Evolutionary conservation across 139 green algal genomes (phyloP).

Genomic region (Chlamydomonas incerta): DNA sequence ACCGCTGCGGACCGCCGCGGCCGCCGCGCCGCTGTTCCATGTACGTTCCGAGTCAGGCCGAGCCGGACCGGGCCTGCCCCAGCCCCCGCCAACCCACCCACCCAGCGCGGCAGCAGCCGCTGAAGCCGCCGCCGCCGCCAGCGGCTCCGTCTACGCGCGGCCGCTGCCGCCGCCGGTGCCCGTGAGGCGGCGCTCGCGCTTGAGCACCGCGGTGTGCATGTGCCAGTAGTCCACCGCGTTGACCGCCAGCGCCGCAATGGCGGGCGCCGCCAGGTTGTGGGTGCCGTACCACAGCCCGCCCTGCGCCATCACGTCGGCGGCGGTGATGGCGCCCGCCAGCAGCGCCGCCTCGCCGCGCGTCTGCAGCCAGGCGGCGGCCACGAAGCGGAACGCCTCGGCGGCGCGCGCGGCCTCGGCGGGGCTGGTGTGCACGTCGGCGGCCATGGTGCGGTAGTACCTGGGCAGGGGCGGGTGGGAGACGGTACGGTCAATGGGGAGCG

Average conservation of each 20-base stretch:
- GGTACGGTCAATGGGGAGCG: too few relatives aligned
- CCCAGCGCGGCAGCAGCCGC: too few relatives aligned
- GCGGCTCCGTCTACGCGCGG: too few relatives aligned
- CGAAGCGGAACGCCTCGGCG: conserved; percentile 49
- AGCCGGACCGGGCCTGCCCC: too few relatives aligned
- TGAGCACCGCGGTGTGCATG: conserved; percentile 37
- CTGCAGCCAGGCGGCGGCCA: conserved; percentile 52
- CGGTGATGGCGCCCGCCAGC: conserved; percentile 25
- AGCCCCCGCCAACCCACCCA: too few relatives aligned
- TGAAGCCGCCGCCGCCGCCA: too few relatives aligned
- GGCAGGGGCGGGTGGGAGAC: neutral
- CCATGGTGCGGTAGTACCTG: conserved; percentile 57
- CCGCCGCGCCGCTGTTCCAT: too few relatives aligned
- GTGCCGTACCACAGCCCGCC: conserved; percentile 50
- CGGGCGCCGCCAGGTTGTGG: conserved; percentile 42
- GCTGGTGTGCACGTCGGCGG: conserved; percentile 32
- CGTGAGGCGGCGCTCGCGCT: neutral
- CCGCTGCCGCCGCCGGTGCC: neutral
- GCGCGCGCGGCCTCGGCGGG: conserved; percentile 25
- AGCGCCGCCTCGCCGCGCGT: conserved; percentile 31
- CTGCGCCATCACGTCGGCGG: conserved; percentile 42
- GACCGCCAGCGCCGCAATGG: conserved; percentile 42
- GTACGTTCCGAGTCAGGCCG: too few relatives aligned
- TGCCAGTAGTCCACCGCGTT: conserved; percentile 53
- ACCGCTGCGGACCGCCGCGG: too few relatives aligned